Base-by-base conservation (phyloP, 805 yeast species). In the Sugiyamaella lignohabitans region DNA sequence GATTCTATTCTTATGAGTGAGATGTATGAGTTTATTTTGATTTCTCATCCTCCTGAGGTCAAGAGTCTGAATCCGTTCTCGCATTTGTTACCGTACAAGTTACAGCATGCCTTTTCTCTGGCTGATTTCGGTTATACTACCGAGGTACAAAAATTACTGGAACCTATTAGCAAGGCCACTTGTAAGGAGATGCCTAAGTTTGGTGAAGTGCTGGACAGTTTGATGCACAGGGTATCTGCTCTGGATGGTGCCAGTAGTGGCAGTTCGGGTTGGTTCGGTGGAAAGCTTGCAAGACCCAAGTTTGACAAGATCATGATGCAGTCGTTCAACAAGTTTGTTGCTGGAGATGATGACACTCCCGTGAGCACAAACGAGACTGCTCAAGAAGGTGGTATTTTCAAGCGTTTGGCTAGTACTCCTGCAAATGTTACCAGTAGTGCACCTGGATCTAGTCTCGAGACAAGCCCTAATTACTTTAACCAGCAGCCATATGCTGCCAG, bases 221-320 rank as follows among this genome's bases (percentile, higher is more conserved):
- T 35, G 21, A 35, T n/a, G 5, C 38, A 35, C 21, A 35, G 20
- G 30, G 27, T 38, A 8, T 20, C 24, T 10, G n/a, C 8, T 38
- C 43, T 61, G 16, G 38, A 48, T 8, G 43, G 52, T 4, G 38
- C 52, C 3, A 46, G 53, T 8, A 41, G 52, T 3, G 39, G 51
- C 3, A 46, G 53, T 10, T 45, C 57, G 1, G 74, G 88, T 3
- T 89, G 96, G 97, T 75, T 88, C 53, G 82, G 86, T 11, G 55
- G 66, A n/a, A 62, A 62, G 45, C 53, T 67, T 23, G 59, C 60
- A 21, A 80, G 81, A 57, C 71, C 72, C 11, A 59, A 60, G 54
- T 70, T 87, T 44, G 95, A 88, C 55, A 83, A 79, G 59, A 82
- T 87, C 45, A 87, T 95, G 95, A 91, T 93, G 8, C 89, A 87